phyloP scores from a whole-genome alignment of 148 eudicot species.

The Hydrangea macrophylla region DNA sequence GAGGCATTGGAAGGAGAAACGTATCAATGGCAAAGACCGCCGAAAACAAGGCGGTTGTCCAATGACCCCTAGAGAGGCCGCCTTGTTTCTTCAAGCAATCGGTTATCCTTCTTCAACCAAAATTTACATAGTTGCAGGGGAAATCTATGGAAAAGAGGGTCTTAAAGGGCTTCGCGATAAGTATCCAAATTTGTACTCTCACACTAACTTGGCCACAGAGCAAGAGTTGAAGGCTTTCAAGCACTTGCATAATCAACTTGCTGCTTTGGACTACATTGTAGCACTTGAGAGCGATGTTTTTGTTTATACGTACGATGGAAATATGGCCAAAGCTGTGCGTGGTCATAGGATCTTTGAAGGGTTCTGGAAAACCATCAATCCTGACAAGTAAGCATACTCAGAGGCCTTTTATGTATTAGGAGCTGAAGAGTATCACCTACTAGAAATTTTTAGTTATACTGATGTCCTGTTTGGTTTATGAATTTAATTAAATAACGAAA shows the following conservation, averaged over 20 bases:
- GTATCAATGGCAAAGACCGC: conserved; percentile 31
- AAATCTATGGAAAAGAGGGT: conserved; percentile 44
- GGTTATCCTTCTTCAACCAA: conserved; percentile 43
- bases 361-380: conserved; percentile 52
- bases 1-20: conserved; percentile 56
- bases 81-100: conserved; percentile 53
- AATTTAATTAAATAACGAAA: too few relatives aligned
- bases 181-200: conserved; percentile 38
- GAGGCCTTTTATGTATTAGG: too few relatives aligned
- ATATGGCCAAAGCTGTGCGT: conserved; percentile 63
- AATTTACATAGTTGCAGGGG: conserved; percentile 60
- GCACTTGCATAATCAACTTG: conserved; percentile 41
- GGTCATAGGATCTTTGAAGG: conserved; percentile 60
- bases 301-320: conserved; percentile 54
- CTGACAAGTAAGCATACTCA: conserved; percentile 33
- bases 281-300: conserved; percentile 54
- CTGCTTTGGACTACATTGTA: conserved; percentile 56
- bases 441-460: too few relatives aligned
- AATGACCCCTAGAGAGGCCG: conserved; percentile 60
- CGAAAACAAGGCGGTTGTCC: conserved; percentile 54
- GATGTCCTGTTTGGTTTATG: too few relatives aligned
- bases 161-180: conserved; percentile 26
- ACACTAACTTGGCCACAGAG: conserved; percentile 39
- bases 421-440: too few relatives aligned
- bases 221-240: conserved; percentile 44